phyloP scores from a whole-genome alignment of 2,329 filamentous ascomycete genomes.

The Fusarium floridanum region DNA sequence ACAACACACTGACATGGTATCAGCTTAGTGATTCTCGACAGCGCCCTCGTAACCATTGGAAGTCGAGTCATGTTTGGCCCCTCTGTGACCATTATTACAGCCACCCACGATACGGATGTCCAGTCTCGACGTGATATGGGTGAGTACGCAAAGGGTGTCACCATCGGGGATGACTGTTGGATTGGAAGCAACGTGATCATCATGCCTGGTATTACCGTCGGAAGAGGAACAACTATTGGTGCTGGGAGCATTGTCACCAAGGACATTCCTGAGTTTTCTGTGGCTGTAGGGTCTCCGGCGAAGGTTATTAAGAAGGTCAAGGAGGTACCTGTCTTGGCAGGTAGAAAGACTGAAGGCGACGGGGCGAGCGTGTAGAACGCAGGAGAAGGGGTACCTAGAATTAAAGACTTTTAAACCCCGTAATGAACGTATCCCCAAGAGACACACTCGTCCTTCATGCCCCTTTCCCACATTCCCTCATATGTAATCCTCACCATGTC shows the following conservation, averaged over 20 bases:
- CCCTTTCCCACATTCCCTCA: no score
- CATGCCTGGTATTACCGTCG: conserved; percentile 65
- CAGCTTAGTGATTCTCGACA: conserved; percentile 76
- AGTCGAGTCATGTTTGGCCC: conserved; percentile 78
- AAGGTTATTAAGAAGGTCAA: conserved; percentile 61
- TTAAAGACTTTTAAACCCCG: no score
- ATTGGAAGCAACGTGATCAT: conserved; percentile 64
- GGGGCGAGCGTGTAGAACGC: neutral
- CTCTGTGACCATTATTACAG: conserved; percentile 76
- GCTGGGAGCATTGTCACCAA: conserved; percentile 64
- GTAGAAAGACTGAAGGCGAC: neutral
- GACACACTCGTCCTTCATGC: no score
- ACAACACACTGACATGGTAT: neutral
- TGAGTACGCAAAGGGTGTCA: conserved; percentile 54
- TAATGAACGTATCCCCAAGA: no score
- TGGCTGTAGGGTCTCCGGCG: conserved; percentile 63
- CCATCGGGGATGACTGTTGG: conserved; percentile 67
- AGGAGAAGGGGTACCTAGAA: neutral
- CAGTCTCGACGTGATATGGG: conserved; percentile 58
- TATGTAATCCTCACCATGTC: no score
- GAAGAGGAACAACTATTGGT: conserved; percentile 63
- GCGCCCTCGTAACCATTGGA: conserved; percentile 75
- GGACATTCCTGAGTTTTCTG: conserved; percentile 60
- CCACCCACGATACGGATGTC: conserved; percentile 76
- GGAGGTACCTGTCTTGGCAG: conserved; percentile 36